These are phyloP conservation scores for Cyberlindnera maritima DNA, from an alignment of 805 yeast species.

Conservation along the genomic window DNA sequence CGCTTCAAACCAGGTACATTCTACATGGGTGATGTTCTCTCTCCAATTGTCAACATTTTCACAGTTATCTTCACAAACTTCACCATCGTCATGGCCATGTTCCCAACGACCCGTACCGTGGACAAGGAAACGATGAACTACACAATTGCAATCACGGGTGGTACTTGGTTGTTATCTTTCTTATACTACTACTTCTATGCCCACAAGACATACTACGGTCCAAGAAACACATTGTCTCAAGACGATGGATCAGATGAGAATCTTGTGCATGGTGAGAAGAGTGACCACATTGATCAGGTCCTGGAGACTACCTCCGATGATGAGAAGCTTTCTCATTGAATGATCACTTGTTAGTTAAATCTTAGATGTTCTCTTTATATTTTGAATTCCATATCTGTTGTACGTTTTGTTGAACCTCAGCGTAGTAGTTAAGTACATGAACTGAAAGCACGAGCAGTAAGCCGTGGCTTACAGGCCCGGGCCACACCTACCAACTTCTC, in stretches of 20 bases:
- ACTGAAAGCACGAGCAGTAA: too few relatives aligned
- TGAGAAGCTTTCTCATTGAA: background rate
- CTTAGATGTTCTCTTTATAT: background rate
- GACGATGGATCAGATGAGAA: background rate
- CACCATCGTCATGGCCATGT: constrained; percentile 53
- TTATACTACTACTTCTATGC: constrained; percentile 52
- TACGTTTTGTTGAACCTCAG: background rate
- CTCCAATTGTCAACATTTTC: constrained; percentile 40
- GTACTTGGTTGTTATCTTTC: constrained; percentile 54
- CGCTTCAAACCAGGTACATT: constrained; percentile 62
- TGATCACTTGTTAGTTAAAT: background rate
- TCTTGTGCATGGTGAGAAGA: background rate
- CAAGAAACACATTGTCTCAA: constrained; percentile 26
- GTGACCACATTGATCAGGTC: constrained; percentile 4
- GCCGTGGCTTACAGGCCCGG: too few relatives aligned
- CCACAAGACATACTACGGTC: constrained; percentile 56
- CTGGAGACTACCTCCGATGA: constrained; percentile 2
- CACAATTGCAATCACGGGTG: constrained; percentile 60
- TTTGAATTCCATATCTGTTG: background rate
- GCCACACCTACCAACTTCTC: too few relatives aligned
- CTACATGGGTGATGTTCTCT: constrained; percentile 48
- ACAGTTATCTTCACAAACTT: constrained; percentile 48
- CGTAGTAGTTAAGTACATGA: too few relatives aligned
- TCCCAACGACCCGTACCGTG: constrained; percentile 49
- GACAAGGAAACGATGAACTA: constrained; percentile 55